A percentile compares a stretch with the other conserved stretches of the same genome.
Evolutionary conservation across 192 early-diverging fungal species (phyloP).

Genomic region (Chytriomyces sp.): DNA sequence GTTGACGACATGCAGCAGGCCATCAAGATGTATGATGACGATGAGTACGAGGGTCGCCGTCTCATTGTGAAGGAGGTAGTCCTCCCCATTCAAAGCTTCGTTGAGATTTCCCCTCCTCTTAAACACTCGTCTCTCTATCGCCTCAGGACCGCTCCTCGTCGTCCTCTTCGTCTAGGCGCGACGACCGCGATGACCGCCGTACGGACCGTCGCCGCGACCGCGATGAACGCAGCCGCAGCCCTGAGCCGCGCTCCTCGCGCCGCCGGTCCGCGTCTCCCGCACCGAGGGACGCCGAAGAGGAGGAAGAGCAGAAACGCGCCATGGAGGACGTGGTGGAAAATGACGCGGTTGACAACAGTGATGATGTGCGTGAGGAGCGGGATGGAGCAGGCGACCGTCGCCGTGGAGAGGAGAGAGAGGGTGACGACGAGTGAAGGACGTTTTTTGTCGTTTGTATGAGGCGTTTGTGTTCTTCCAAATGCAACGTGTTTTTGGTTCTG

Average conservation of each 20-base stretch:
- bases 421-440: constrained; percentile 1
- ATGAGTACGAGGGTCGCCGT: constrained; percentile 52
- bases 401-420: background rate
- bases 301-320: background rate
- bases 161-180: background rate
- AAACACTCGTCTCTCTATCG: background rate
- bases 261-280: background rate
- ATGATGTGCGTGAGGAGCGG: background rate
- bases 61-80: constrained; percentile 48
- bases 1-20: constrained; percentile 83
- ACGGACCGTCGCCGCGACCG: background rate
- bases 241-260: background rate
- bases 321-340: background rate
- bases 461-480: too few relatives aligned
- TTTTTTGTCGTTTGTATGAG: too few relatives aligned
- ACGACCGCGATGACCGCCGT: background rate
- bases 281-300: background rate
- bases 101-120: constrained; percentile 1
- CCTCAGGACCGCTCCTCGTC: background rate
- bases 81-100: background rate
- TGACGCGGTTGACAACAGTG: background rate
- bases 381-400: background rate
- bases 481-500: too few relatives aligned
- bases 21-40: constrained; percentile 78
- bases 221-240: background rate